A percentile compares a stretch with the other conserved stretches of the same genome.
These are phyloP conservation scores for Nicotiana otophora DNA, from an alignment of 257 asterid genomes.

Conservation along the genomic window DNA sequence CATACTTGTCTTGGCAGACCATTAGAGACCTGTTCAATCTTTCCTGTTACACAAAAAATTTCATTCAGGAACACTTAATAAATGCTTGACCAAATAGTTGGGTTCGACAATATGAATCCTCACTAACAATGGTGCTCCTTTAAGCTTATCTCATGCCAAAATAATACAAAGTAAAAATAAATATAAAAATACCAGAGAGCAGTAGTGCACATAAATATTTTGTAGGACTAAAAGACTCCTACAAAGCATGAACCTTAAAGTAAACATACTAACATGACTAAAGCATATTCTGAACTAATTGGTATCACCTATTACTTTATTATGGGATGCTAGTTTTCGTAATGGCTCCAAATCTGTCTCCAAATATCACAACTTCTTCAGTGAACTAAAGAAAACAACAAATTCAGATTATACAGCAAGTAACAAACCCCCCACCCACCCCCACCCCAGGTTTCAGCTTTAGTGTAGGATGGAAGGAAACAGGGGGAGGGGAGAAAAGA, in stretches of 20 bases:
- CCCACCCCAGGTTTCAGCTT: not conserved
- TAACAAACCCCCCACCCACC: not conserved
- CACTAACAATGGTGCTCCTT: too few relatives aligned
- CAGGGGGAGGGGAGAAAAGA: not conserved
- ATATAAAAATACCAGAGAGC: too few relatives aligned
- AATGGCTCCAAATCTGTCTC: not conserved
- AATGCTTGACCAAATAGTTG: not conserved
- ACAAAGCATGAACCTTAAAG: too few relatives aligned
- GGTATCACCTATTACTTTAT: not conserved
- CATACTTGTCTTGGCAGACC: slow-evolving; percentile 90
- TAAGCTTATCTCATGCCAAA: too few relatives aligned
- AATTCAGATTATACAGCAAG: not conserved
- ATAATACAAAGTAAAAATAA: too few relatives aligned
- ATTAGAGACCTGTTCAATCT: slow-evolving; percentile 55
- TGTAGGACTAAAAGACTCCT: too few relatives aligned
- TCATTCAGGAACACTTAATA: not conserved
- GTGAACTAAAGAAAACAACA: not conserved
- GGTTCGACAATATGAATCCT: too few relatives aligned
- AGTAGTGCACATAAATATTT: too few relatives aligned
- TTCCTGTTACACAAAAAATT: slow-evolving; percentile 38
- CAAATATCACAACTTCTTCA: not conserved
- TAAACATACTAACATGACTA: too few relatives aligned
- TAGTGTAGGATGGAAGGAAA: not conserved
- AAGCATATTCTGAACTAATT: too few relatives aligned
- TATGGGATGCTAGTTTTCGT: not conserved